Percentiles rank a stretch among this genome's conserved stretches.
Conservation (phyloP, 371 early-diverging fungal genomes). For the Rhizopus stolonifer region DNA sequence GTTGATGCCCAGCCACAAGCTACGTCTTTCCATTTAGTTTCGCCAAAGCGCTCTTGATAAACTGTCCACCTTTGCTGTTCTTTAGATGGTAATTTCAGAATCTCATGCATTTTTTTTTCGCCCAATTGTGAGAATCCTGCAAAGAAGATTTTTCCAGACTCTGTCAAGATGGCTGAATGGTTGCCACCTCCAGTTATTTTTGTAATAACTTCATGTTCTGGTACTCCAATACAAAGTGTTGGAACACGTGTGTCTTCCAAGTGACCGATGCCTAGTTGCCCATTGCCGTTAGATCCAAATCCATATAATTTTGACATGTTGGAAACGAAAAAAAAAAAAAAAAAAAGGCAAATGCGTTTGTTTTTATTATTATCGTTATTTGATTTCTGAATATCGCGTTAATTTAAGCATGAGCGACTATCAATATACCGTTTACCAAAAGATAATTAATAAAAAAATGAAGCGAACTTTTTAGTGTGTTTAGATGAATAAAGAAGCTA, state of each 20-base stretch:
- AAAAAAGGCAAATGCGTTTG: neutral
- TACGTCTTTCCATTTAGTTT: slow-evolving; percentile 40
- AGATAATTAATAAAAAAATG: too few relatives aligned
- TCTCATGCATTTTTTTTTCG: slow-evolving; percentile 2
- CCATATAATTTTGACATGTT: slow-evolving; percentile 35
- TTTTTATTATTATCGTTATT: too few relatives aligned
- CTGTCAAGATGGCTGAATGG: slow-evolving; percentile 57
- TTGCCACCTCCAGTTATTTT: slow-evolving; percentile 63
- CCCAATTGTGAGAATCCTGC: slow-evolving; percentile 24
- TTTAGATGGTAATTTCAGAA: slow-evolving; percentile 2
- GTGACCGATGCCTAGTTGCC: slow-evolving; percentile 63
- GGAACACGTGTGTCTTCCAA: slow-evolving; percentile 35
- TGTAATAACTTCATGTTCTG: slow-evolving; percentile 15
- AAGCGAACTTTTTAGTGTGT: too few relatives aligned
- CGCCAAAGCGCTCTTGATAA: slow-evolving; percentile 6
- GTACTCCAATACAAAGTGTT: slow-evolving; percentile 29
- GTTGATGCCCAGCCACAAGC: slow-evolving; percentile 67
- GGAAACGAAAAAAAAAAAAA: slow-evolving; percentile 1
- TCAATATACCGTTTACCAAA: too few relatives aligned
- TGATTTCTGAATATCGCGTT: too few relatives aligned
- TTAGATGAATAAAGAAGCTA: too few relatives aligned
- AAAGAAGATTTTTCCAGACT: slow-evolving; percentile 21
- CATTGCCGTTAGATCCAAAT: slow-evolving; percentile 68
- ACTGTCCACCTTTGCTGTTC: slow-evolving; percentile 6
- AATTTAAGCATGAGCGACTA: too few relatives aligned